These are phyloP conservation scores for Leptodontidium sp. DNA, from an alignment of 2,329 filamentous ascomycete species.

Conservation along the genomic window DNA sequence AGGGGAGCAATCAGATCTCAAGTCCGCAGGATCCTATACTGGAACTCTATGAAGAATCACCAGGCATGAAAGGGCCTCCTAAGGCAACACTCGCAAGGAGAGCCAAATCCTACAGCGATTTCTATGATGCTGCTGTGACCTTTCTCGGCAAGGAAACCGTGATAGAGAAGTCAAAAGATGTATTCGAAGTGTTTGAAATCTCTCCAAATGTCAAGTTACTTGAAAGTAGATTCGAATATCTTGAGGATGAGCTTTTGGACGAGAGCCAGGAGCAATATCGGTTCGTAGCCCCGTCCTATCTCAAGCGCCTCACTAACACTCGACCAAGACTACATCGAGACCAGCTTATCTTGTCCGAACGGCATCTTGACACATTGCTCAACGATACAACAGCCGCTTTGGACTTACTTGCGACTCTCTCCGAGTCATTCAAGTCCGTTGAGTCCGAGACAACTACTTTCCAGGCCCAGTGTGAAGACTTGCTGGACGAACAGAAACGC, in stretches of 20 bases:
- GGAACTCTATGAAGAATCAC: conserved; percentile 64
- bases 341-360: conserved; percentile 81
- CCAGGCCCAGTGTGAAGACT: conserved; percentile 87
- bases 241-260: conserved; percentile 75
- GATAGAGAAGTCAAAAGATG: conserved; percentile 36
- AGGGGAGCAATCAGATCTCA: conserved; percentile 60
- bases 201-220: neutral
- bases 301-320: conserved; percentile 24
- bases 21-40: conserved; percentile 64
- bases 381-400: conserved; percentile 80
- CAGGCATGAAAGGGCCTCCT: conserved; percentile 66
- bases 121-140: conserved; percentile 69
- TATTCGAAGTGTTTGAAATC: conserved; percentile 32
- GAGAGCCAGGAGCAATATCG: conserved; percentile 87
- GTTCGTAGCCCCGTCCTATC: conserved; percentile 57
- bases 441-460: conserved; percentile 93
- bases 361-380: conserved; percentile 82
- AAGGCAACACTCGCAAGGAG: conserved; percentile 70
- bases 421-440: conserved; percentile 86
- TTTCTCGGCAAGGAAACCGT: conserved; percentile 62
- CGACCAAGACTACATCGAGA: conserved; percentile 73
- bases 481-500: conserved; percentile 82
- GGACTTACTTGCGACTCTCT: conserved; percentile 77
- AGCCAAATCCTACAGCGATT: conserved; percentile 81
- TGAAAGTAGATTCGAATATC: conserved; percentile 53